Percentiles rank a stretch among this genome's conserved stretches.
Conservation (phyloP, 2,329 filamentous ascomycete species). For the Neocatenulostroma microsporum region DNA sequence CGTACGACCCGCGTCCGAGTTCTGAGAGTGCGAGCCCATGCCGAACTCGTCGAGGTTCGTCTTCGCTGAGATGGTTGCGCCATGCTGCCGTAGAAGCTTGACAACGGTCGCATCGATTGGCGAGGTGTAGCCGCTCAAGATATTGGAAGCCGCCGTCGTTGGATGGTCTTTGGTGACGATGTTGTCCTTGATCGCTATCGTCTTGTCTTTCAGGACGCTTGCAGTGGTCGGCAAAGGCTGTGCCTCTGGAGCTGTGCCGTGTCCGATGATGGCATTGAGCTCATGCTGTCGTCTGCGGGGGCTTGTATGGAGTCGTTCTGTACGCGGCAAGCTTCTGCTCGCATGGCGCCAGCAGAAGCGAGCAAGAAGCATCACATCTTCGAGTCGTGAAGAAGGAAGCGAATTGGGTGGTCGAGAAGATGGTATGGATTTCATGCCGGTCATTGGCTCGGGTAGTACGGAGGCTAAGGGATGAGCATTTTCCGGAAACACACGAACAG, state of each 20-base stretch:
- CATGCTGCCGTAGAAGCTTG: slow-evolving; percentile 54
- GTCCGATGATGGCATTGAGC: slow-evolving; percentile 7
- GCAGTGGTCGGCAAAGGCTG: background rate
- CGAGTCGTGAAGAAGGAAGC: background rate
- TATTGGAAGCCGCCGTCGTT: slow-evolving; percentile 76
- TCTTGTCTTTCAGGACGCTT: slow-evolving; percentile 23
- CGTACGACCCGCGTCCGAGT: slow-evolving; percentile 62
- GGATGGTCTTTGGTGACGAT: slow-evolving; percentile 38
- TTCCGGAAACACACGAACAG: too few species aligned
- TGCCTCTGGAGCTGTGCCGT: background rate
- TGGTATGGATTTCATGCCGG: too few species aligned
- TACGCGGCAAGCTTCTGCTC: slow-evolving; percentile 1
- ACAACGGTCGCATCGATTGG: slow-evolving; percentile 81
- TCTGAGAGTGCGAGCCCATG: slow-evolving; percentile 76
- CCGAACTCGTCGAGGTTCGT: slow-evolving; percentile 95
- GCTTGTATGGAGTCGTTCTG: background rate
- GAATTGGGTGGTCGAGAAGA: too few species aligned
- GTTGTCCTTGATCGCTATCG: slow-evolving; percentile 46
- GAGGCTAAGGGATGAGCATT: too few species aligned
- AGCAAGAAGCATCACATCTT: slow-evolving; percentile 12
- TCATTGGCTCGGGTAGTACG: too few species aligned
- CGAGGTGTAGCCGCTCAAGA: slow-evolving; percentile 59
- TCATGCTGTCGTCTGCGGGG: background rate
- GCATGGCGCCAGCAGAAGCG: slow-evolving; percentile 7
- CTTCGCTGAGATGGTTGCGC: slow-evolving; percentile 62